phyloP scores from a whole-genome alignment of 495 filamentous ascomycete species.

The Tetracladium marchalianum region DNA sequence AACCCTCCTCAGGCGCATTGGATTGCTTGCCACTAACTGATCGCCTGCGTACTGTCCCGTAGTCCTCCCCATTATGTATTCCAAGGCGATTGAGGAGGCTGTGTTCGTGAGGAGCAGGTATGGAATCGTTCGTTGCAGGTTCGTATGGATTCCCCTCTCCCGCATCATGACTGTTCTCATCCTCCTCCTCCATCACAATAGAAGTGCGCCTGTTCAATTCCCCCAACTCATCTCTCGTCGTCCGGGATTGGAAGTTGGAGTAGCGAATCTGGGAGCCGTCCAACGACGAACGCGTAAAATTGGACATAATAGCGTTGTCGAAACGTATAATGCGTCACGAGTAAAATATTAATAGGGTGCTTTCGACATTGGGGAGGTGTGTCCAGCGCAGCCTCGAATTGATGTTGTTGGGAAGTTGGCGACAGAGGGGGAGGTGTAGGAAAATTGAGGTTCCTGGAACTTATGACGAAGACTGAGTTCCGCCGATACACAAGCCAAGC shows the following conservation, averaged over 20 bases:
- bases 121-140: slow-evolving; percentile 16
- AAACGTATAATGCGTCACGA: too few relatives aligned
- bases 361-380: too few relatives aligned
- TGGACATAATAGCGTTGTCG: too few relatives aligned
- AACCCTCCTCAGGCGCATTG: slow-evolving; percentile 11
- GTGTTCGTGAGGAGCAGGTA: slow-evolving; percentile 13
- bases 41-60: neutral
- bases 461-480: too few relatives aligned
- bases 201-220: slow-evolving; percentile 32
- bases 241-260: slow-evolving; percentile 38
- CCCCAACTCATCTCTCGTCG: slow-evolving; percentile 44
- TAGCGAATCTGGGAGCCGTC: slow-evolving; percentile 1
- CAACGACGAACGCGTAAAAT: too few relatives aligned
- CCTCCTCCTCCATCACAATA: slow-evolving; percentile 3
- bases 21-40: slow-evolving; percentile 8
- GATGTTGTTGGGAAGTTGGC: too few relatives aligned
- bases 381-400: too few relatives aligned
- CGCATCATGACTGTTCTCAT: neutral
- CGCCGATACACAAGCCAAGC: too few relatives aligned
- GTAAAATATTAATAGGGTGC: too few relatives aligned
- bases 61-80: slow-evolving; percentile 1
- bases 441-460: too few relatives aligned
- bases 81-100: slow-evolving; percentile 8
- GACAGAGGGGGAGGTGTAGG: too few relatives aligned
- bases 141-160: slow-evolving; percentile 23